Conservation (phyloP, 352 stramenopile genomes). For the Globisporangium middletonii region DNA sequence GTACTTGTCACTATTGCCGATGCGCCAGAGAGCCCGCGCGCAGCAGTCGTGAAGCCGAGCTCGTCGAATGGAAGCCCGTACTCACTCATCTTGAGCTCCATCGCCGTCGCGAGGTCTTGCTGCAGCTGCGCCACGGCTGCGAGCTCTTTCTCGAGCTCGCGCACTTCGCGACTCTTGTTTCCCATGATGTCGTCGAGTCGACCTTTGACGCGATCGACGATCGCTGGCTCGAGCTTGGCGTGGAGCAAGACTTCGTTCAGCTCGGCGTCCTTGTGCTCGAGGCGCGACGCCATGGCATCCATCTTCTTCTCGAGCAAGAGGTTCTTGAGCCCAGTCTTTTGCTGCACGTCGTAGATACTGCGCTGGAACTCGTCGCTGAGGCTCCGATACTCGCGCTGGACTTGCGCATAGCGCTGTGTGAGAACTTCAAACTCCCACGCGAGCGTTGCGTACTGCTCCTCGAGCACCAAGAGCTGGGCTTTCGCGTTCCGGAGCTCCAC, state of each 20-base stretch:
- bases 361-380: constrained; percentile 86
- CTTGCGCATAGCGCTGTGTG: constrained; percentile 78
- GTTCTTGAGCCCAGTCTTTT: constrained; percentile 92
- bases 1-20: constrained; percentile 1
- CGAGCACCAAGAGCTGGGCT: constrained; percentile 76
- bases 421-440: constrained; percentile 94
- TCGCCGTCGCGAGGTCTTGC: constrained; percentile 72
- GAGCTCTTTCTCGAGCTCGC: constrained; percentile 81
- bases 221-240: constrained; percentile 85
- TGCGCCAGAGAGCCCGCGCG: constrained; percentile 15
- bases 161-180: constrained; percentile 79
- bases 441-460: constrained; percentile 85
- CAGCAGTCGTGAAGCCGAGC: constrained; percentile 62
- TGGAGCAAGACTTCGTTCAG: constrained; percentile 89
- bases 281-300: constrained; percentile 61
- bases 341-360: constrained; percentile 91
- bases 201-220: constrained; percentile 79
- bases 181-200: constrained; percentile 89
- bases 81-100: constrained; percentile 86
- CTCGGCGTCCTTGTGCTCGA: constrained; percentile 90
- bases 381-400: constrained; percentile 85
- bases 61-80: constrained; percentile 89
- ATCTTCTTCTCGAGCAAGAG: constrained; percentile 95
- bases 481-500: constrained; percentile 60
- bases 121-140: constrained; percentile 66